Evolutionary conservation across 2,329 filamentous ascomycete genomes (phyloP).

Genomic region (Pseudogymnoascus sp.): DNA sequence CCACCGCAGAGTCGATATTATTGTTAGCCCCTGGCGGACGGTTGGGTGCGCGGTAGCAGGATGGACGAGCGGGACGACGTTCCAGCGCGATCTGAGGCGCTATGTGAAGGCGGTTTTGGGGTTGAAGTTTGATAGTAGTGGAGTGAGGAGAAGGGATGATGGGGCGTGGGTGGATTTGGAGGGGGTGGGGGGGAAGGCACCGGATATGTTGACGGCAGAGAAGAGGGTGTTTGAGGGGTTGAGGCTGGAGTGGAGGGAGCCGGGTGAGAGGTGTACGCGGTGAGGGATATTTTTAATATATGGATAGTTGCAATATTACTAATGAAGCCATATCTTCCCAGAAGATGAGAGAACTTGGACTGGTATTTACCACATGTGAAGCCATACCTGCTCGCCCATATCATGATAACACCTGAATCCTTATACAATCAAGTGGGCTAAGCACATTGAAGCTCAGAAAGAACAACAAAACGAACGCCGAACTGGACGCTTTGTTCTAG

Average conservation of each 20-base stretch:
- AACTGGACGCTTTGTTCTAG: no score
- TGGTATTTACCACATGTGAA: not conserved
- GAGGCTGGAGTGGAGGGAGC: slow-evolving; percentile 59
- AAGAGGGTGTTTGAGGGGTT: slow-evolving; percentile 72
- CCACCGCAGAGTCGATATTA: slow-evolving; percentile 86
- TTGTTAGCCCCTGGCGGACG: slow-evolving; percentile 81
- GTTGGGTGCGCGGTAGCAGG: slow-evolving; percentile 82
- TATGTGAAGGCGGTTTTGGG: slow-evolving; percentile 67
- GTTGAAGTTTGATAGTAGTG: slow-evolving; percentile 89
- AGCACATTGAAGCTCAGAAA: no score
- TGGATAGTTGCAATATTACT: not conserved
- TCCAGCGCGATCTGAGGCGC: slow-evolving; percentile 75
- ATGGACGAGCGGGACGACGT: slow-evolving; percentile 85
- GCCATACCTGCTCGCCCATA: not conserved
- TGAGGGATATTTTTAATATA: not conserved
- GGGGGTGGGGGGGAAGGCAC: slow-evolving; percentile 42
- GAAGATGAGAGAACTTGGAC: not conserved
- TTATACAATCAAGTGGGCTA: no score
- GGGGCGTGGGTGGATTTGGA: slow-evolving; percentile 68
- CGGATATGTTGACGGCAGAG: slow-evolving; percentile 68
- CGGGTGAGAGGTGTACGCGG: slow-evolving; percentile 52
- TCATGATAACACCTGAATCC: no score
- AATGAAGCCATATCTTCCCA: not conserved
- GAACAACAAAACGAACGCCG: no score
- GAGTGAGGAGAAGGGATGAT: slow-evolving; percentile 61